These are phyloP conservation scores for Mycena crocata DNA, from an alignment of 768 basidiomycete genomes.

Conservation along the genomic window DNA sequence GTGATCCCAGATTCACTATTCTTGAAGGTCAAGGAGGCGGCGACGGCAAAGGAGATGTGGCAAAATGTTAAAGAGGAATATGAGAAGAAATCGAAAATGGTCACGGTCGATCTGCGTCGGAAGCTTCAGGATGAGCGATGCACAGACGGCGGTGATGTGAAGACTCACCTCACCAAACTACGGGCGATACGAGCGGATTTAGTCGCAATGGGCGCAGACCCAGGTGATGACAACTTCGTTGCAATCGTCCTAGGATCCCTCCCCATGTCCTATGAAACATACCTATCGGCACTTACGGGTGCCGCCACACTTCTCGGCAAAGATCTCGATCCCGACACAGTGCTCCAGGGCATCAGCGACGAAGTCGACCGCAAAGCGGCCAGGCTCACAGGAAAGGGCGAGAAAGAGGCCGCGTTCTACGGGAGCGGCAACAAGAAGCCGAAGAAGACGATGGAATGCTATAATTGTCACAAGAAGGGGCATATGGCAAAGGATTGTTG, in stretches of 20 bases:
- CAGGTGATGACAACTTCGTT: conserved; percentile 14
- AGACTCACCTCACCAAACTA: conserved; percentile 32
- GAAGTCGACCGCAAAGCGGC: conserved; percentile 4
- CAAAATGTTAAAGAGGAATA: conserved; percentile 28
- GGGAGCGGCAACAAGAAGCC: conserved; percentile 8
- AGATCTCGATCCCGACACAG: conserved; percentile 10
- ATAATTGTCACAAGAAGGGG: conserved; percentile 46
- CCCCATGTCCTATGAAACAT: conserved; percentile 8
- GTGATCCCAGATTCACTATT: conserved; percentile 38
- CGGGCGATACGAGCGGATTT: conserved; percentile 7
- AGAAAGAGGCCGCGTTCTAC: conserved; percentile 19
- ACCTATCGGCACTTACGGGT: conserved; percentile 4
- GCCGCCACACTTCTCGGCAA: conserved; percentile 19
- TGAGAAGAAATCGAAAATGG: conserved; percentile 36
- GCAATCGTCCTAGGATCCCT: conserved; percentile 21
- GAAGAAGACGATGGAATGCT: conserved; percentile 36
- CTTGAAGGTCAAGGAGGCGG: conserved; percentile 33
- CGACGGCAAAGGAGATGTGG: conserved; percentile 23
- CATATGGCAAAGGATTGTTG: conserved; percentile 49
- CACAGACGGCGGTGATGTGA: conserved; percentile 35
- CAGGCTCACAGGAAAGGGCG: conserved; percentile 1
- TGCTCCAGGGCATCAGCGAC: conserved; percentile 13
- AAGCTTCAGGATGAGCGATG: conserved; percentile 37
- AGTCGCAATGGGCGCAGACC: conserved; percentile 13
- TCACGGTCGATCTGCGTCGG: conserved; percentile 36